Base-by-base conservation (phyloP, 2,329 filamentous ascomycete genomes). In the Botrytis tulipae region DNA sequence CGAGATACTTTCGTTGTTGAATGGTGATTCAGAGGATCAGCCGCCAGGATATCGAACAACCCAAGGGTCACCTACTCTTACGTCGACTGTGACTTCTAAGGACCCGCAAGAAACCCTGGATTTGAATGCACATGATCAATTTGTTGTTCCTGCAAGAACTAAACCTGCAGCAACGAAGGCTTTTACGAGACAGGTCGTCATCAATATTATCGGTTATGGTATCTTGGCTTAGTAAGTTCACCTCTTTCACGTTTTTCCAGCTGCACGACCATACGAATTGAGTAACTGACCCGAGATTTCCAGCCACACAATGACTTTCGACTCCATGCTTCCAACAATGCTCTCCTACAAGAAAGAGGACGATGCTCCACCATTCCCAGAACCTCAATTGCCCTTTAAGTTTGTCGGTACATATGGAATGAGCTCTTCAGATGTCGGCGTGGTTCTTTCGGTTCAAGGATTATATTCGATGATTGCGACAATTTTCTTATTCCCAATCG, bases 221-320 rank as follows among this genome's bases (percentile, higher is more conserved):
- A 94, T 98, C 78, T 86, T 98, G 74, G 95, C 95, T 76, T 98
- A 97, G 94, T 97, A 87, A 89, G 94, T 91, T 72, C 73, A 44
- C 66, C 66, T 54, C 71, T 73, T 54, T 29, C 60, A 42, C 29
- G 37, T 67, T 70, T 59, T 67, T 67, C 54, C 59, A 63, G 35
- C 54, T 77, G 61, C 59, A 71, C 44, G 35, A 68, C 37, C 51
- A 25, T 12, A 44, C 66, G 35, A 37, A 32, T 68, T 57, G 35
- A 57, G 66, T 68, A 20, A 73, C 77, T 80, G 75, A 81, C 76
- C 65, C 66, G 74, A 74, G 65, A 68, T 73, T 80, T 59, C 79
- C 25, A 97, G 95, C 84, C 95, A 98, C 84, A 98, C 95, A 20
- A 98, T 99, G 83, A 97, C 95, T 0, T 96, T 97, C 78, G 96